A percentile compares a stretch with the other conserved stretches of the same genome.
These are phyloP conservation scores for Trichophyton verrucosum DNA, from an alignment of 2,329 filamentous ascomycete genomes.

Conservation along the genomic window DNA sequence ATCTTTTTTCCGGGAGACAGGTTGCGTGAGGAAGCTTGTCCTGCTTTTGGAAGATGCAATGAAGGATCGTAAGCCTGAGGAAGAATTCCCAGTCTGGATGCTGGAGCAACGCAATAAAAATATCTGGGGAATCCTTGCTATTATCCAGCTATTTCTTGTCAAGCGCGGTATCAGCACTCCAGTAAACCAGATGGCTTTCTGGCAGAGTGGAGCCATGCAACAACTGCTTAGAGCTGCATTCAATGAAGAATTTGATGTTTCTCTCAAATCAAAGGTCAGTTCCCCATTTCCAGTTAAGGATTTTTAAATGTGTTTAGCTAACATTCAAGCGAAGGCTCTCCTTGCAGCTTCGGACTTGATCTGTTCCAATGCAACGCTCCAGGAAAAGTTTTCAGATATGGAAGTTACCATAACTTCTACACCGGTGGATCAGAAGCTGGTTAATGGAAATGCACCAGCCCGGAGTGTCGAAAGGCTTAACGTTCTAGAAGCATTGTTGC, in stretches of 20 bases:
- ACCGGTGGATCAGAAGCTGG: constrained; percentile 19
- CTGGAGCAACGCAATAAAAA: constrained; percentile 75
- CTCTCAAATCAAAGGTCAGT: constrained; percentile 67
- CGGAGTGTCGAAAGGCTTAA: constrained; percentile 57
- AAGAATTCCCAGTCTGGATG: constrained; percentile 59
- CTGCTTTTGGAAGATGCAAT: constrained; percentile 53
- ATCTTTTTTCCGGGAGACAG: constrained; percentile 82
- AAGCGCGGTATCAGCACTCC: constrained; percentile 66
- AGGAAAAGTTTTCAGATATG: constrained; percentile 80
- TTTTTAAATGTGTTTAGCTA: neutral
- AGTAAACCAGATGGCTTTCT: constrained; percentile 76
- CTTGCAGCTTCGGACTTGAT: constrained; percentile 81
- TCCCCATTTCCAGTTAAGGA: neutral
- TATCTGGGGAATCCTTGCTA: constrained; percentile 74
- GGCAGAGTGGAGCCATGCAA: constrained; percentile 66
- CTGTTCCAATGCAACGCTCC: constrained; percentile 61
- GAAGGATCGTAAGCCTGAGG: constrained; percentile 41
- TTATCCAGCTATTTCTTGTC: constrained; percentile 75
- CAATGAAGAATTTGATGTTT: constrained; percentile 54
- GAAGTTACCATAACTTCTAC: constrained; percentile 44
- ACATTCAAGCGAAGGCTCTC: constrained; percentile 47
- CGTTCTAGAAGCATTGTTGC: constrained; percentile 85
- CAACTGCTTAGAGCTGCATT: constrained; percentile 76
- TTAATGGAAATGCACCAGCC: constrained; percentile 24
- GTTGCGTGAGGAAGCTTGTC: constrained; percentile 61